phyloP scores from a whole-genome alignment of 345 rosid species.

The Kernera saxatilis region DNA sequence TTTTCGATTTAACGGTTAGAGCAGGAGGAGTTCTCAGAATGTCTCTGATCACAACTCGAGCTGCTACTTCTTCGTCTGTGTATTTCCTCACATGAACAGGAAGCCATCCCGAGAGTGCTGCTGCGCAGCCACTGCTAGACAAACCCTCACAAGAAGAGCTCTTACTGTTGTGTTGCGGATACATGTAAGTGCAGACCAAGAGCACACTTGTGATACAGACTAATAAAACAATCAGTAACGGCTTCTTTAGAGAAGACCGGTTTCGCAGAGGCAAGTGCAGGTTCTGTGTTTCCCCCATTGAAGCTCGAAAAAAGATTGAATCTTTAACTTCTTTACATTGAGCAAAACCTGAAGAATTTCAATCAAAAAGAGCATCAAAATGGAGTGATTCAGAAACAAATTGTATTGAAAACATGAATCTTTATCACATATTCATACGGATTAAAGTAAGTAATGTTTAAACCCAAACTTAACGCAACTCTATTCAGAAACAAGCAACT shows the following conservation, averaged over 20 bases:
- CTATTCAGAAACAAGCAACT: constrained; percentile 11
- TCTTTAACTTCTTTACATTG: constrained; percentile 24
- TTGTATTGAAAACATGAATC: background rate
- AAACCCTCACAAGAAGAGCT: constrained; percentile 57
- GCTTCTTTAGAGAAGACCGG: constrained; percentile 75
- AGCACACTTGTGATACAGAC: constrained; percentile 74
- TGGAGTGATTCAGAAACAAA: background rate
- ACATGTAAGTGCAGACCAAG: constrained; percentile 67
- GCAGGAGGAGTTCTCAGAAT: constrained; percentile 54
- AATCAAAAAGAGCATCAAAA: background rate
- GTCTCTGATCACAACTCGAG: constrained; percentile 68
- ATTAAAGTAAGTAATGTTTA: background rate
- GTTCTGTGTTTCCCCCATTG: constrained; percentile 72
- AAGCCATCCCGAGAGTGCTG: constrained; percentile 67
- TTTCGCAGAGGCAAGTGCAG: constrained; percentile 55
- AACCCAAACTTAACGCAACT: constrained; percentile 9
- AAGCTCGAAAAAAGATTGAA: constrained; percentile 23
- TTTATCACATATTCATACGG: background rate
- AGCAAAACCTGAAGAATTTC: constrained; percentile 6
- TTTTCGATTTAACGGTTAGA: constrained; percentile 49
- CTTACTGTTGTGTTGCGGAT: constrained; percentile 58
- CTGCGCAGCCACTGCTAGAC: constrained; percentile 76
- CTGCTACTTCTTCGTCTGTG: constrained; percentile 78
- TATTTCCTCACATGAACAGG: constrained; percentile 80
- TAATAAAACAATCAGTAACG: constrained; percentile 66